A percentile compares a stretch with the other conserved stretches of the same genome.
phyloP scores from a whole-genome alignment of 169 alveolate species.

The Perkinsus marinus region DNA sequence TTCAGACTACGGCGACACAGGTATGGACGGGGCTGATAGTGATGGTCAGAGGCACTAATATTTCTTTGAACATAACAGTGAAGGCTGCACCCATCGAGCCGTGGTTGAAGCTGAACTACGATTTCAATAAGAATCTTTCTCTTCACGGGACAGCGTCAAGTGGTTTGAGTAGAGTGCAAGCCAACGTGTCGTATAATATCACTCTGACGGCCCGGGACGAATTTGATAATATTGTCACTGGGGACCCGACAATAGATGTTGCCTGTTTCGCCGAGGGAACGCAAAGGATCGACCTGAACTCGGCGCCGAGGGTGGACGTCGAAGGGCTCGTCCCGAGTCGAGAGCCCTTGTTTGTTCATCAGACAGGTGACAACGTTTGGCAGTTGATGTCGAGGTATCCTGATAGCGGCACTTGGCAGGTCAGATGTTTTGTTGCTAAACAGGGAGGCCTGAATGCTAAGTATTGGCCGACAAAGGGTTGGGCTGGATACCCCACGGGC shows the following conservation, averaged over 20 bases:
- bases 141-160: background rate
- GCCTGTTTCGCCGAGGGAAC: slow-evolving; percentile 2
- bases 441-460: slow-evolving; percentile 23
- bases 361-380: background rate
- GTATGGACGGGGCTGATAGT: background rate
- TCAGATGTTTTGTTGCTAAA: slow-evolving; percentile 9
- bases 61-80: background rate
- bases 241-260: slow-evolving; percentile 1
- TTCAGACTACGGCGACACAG: background rate
- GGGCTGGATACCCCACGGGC: slow-evolving; percentile 13
- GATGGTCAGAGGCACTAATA: background rate
- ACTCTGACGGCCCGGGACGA: slow-evolving; percentile 5
- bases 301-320: background rate
- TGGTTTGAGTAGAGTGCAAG: background rate
- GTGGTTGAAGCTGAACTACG: background rate
- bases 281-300: background rate
- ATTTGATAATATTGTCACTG: background rate
- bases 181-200: background rate
- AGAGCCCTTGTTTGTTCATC: background rate
- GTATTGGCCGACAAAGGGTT: slow-evolving; percentile 22
- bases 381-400: background rate
- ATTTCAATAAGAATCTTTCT: background rate
- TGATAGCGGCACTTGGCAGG: background rate
- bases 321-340: background rate
- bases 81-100: background rate